Evolutionary conservation across 2,329 filamentous ascomycete genomes (phyloP), one percentile per base, ranked within the genome.

Genomic region (Phaeosphaeriaceae sp.): DNA sequence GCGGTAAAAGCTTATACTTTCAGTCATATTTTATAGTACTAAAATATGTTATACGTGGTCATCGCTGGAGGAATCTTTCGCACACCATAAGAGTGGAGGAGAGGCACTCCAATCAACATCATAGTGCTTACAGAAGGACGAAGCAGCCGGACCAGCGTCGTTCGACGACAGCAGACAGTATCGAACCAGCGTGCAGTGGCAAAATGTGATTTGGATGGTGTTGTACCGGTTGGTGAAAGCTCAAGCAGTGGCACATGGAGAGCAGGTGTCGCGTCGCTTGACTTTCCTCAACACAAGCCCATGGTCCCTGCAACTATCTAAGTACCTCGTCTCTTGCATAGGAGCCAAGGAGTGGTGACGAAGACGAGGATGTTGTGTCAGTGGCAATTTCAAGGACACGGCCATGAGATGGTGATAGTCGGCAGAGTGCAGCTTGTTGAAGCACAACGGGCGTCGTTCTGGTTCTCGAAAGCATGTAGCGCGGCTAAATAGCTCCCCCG

Each of bases 1-100:
- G 63, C 67, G 61, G 51, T 58, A 64, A 59, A 44, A 52, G 60
- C 54, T 56, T 43, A 49, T 61, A 56, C 60, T 40, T 55, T 59
- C 17, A 40, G 54, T 66, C 58, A 28, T 28, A 28, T 9, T 28
- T 9, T 28, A 48, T 21, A n/a, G 46, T 26, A n/a, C 10, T 46
- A 46, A 11, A 46, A 46, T 11, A 23, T 15, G 19, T 4, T 46
- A 46, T n/a, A 3, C 13, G 9, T 46, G 7, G 43, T 46, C 19
- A 46, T 21, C 11, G 43, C 43, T 46, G 7, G 15, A 40, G 35
- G 15, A 35, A 17, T 40, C 8, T 17, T n/a, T 6, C n/a, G 35
- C 35, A 40, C 35, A 17, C 15, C 15, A 8, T 17, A 17, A n/a
- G n/a, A 13, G 3, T 40, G 15, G 15, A 40, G 30, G 30, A 40